Evolutionary conservation across 257 asterid species (phyloP), one percentile per base, ranked within the genome.

Genomic region (Knoxia roxburghii): DNA sequence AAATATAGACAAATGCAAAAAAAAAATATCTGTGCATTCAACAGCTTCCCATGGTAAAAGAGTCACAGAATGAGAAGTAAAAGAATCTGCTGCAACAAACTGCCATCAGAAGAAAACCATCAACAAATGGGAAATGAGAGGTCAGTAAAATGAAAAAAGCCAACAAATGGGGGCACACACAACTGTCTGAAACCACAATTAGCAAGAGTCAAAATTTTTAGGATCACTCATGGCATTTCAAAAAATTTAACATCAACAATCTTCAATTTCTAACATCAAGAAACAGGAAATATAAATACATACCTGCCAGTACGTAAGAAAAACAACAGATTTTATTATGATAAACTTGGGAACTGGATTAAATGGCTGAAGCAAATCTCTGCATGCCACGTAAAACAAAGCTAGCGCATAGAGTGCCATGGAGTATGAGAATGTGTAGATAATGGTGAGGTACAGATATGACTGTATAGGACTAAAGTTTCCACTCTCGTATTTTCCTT

Each of bases 221-320:
- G 49, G 12, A 32, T 35, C 29, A 35, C 32, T 33, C 40, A 45
- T n/a, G 7, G 35, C 23, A 35, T 15, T 65, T 48, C 21, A 4
- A 14, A 17, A n/a, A 60, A 37, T 29, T 62, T 65, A 67, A 61
- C 33, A 39, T 24, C 24, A 29, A 39, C 26, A 41, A 17, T 27
- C 32, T 58, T 27, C 68, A 40, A 45, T 24, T 20, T n/a, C n/a
- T 29, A 59, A 26, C 12, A 7, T 21, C 15, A 54, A 18, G 7
- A 29, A 41, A 20, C 40, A 32, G 40, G 4, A 48, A 2, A 35
- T 40, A 43, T 48, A 20, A 54, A 43, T 46, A 65, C 71, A 4
- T 81, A 90, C 99, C 99, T 94, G 99, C 95, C 96, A 94, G 72
- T 94, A 94, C 3, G 96, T 90, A 61, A 90, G 95, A 79, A 94